These are phyloP conservation scores for Tricladium varicosporioides DNA, from an alignment of 2,329 filamentous ascomycete species.

Conservation along the genomic window DNA sequence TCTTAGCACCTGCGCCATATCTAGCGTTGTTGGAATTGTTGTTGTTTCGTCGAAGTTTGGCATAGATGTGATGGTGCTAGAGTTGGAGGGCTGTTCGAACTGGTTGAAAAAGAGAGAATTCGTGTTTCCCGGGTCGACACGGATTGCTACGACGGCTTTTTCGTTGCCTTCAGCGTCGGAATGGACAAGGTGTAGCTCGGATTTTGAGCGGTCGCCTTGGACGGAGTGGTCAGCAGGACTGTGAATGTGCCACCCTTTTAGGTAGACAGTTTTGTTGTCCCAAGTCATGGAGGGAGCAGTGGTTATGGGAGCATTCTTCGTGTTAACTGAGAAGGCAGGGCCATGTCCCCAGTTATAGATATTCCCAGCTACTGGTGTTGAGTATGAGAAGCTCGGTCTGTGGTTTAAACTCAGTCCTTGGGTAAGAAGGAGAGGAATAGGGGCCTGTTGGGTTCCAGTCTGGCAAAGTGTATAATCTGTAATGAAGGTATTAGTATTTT, in stretches of 20 bases:
- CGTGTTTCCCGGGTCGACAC: slow-evolving; percentile 42
- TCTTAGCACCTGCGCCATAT: slow-evolving; percentile 35
- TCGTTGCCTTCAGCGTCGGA: slow-evolving; percentile 41
- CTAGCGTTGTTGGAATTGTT: slow-evolving; percentile 27
- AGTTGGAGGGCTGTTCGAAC: slow-evolving; percentile 27
- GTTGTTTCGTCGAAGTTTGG: slow-evolving; percentile 39
- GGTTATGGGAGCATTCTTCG: slow-evolving; percentile 34
- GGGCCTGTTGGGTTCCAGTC: slow-evolving; percentile 49
- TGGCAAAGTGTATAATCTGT: slow-evolving; percentile 45
- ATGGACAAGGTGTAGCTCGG: slow-evolving; percentile 50
- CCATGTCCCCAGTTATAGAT: slow-evolving; percentile 51
- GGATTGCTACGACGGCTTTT: slow-evolving; percentile 45
- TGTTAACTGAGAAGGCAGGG: slow-evolving; percentile 41
- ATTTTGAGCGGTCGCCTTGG: slow-evolving; percentile 40
- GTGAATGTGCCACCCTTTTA: slow-evolving; percentile 51
- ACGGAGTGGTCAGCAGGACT: slow-evolving; percentile 49
- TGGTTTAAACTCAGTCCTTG: slow-evolving; percentile 42
- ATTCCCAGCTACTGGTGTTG: slow-evolving; percentile 35
- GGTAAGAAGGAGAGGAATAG: slow-evolving; percentile 42
- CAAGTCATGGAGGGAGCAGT: slow-evolving; percentile 42
- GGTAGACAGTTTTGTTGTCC: slow-evolving; percentile 46
- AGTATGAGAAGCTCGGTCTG: slow-evolving; percentile 43
- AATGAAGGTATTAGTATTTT: too few species aligned
- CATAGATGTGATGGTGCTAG: slow-evolving; percentile 15
- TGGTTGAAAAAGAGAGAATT: slow-evolving; percentile 42